Conservation (phyloP, 2,329 filamentous ascomycete species). For the Xylariaceae sp. region DNA sequence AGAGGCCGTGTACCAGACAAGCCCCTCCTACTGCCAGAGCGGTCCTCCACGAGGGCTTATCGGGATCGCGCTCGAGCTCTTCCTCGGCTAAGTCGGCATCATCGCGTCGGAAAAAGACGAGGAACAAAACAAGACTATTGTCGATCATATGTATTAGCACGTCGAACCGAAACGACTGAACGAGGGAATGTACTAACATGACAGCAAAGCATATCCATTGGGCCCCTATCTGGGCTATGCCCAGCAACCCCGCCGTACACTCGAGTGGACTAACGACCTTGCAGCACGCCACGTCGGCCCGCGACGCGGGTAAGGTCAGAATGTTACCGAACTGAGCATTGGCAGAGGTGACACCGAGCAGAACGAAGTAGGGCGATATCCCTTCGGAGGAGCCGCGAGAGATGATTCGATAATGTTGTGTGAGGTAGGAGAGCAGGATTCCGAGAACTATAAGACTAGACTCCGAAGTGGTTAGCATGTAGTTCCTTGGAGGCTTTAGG, state of each 20-base stretch:
- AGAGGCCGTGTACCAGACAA: conserved; percentile 70
- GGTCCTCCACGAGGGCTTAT: conserved; percentile 66
- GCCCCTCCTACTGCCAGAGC: conserved; percentile 68
- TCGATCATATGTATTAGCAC: conserved; percentile 19
- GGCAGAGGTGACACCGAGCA: conserved; percentile 86
- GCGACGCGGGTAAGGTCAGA: conserved; percentile 75
- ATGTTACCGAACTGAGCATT: conserved; percentile 91
- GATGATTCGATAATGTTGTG: conserved; percentile 91
- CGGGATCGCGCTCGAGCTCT: conserved; percentile 38
- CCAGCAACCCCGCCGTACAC: conserved; percentile 78
- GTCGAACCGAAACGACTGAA: conserved; percentile 4
- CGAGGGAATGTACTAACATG: conserved; percentile 58
- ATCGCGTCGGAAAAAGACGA: conserved; percentile 81
- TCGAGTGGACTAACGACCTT: conserved; percentile 72
- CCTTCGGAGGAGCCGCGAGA: conserved; percentile 80
- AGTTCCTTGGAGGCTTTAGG: too few relatives aligned
- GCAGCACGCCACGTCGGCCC: conserved; percentile 81
- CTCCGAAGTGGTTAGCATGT: conserved; percentile 20
- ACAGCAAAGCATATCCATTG: conserved; percentile 90
- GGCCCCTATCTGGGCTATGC: conserved; percentile 82
- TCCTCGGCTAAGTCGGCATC: conserved; percentile 44
- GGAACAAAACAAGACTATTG: conserved; percentile 80
- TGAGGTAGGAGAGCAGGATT: conserved; percentile 87
- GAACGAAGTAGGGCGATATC: conserved; percentile 90
- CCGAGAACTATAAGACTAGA: conserved; percentile 70